Conservation (phyloP, 176 grass and related monocot genomes). For the Phyllostachys edulis region DNA sequence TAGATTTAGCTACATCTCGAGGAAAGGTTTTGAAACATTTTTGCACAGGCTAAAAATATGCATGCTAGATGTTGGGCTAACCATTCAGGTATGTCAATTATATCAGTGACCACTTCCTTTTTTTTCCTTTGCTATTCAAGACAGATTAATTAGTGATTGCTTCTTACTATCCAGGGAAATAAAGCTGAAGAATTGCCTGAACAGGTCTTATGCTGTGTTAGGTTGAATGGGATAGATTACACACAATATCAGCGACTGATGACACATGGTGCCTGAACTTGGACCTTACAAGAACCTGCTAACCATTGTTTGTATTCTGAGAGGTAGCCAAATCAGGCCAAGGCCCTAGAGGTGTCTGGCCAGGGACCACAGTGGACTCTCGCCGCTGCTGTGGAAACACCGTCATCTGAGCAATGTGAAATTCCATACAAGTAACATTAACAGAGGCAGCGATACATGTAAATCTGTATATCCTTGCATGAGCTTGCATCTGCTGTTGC, state of each 20-base stretch:
- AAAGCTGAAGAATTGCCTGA: slow-evolving; percentile 91
- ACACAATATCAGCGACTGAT: slow-evolving; percentile 66
- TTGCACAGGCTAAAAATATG: slow-evolving; percentile 91
- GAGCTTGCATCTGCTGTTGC: slow-evolving; percentile 32
- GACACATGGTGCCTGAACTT: slow-evolving; percentile 45
- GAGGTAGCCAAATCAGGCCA: slow-evolving; percentile 15
- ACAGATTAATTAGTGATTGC: neutral
- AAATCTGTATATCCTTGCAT: slow-evolving; percentile 54
- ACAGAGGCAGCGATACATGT: slow-evolving; percentile 32
- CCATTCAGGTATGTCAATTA: slow-evolving; percentile 73
- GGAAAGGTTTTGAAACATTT: slow-evolving; percentile 96
- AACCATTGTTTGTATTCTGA: slow-evolving; percentile 40
- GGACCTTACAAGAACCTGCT: slow-evolving; percentile 31
- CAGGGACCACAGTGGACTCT: neutral
- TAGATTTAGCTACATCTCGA: slow-evolving; percentile 96
- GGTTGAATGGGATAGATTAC: slow-evolving; percentile 90
- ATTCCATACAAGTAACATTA: slow-evolving; percentile 21
- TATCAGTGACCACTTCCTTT: neutral
- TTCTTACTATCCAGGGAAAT: slow-evolving; percentile 63
- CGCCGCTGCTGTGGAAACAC: neutral
- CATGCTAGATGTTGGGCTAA: slow-evolving; percentile 81
- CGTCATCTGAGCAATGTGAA: slow-evolving; percentile 23
- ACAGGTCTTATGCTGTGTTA: slow-evolving; percentile 85
- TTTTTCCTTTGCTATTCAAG: neutral
- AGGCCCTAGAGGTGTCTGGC: slow-evolving; percentile 27